Evolutionary conservation across 2,329 filamentous ascomycete species (phyloP).

Genomic region (Fusarium sp.): DNA sequence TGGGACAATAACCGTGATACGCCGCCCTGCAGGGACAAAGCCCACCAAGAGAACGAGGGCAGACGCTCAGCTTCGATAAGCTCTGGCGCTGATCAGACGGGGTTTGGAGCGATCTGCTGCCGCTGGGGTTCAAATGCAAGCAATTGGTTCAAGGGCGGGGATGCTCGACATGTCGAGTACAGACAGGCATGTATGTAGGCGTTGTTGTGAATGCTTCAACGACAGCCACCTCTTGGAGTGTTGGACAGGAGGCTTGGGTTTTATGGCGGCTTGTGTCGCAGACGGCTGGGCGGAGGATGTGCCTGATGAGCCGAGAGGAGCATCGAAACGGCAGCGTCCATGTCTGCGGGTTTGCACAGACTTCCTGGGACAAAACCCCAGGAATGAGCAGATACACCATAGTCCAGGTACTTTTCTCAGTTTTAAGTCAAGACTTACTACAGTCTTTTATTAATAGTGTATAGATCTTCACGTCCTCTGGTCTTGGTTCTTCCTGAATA

Average conservation of each 20-base stretch:
- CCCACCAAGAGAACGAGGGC: background rate
- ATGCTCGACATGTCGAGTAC: background rate
- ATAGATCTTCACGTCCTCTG: too few species aligned
- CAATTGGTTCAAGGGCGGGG: constrained; percentile 25
- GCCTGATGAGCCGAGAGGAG: background rate
- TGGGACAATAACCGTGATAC: constrained; percentile 3
- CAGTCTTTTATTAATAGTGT: too few species aligned
- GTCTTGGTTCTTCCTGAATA: too few species aligned
- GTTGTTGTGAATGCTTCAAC: background rate
- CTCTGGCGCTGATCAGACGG: constrained; percentile 30
- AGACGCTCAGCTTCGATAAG: constrained; percentile 27
- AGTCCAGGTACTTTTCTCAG: too few species aligned
- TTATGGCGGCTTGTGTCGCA: constrained; percentile 15
- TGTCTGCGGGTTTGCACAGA: too few species aligned
- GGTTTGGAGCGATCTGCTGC: constrained; percentile 29
- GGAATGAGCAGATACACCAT: too few species aligned
- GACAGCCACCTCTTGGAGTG: background rate
- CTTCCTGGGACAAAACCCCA: too few species aligned
- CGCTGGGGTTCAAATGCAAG: constrained; percentile 37
- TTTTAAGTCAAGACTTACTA: too few species aligned
- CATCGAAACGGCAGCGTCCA: background rate
- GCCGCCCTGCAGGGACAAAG: constrained; percentile 7
- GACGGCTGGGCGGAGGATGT: constrained; percentile 10
- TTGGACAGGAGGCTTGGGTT: constrained; percentile 8
- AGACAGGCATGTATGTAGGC: background rate